These are phyloP conservation scores for Arabidopsis lyrata DNA, from an alignment of 441 rosid species.

Conservation along the genomic window DNA sequence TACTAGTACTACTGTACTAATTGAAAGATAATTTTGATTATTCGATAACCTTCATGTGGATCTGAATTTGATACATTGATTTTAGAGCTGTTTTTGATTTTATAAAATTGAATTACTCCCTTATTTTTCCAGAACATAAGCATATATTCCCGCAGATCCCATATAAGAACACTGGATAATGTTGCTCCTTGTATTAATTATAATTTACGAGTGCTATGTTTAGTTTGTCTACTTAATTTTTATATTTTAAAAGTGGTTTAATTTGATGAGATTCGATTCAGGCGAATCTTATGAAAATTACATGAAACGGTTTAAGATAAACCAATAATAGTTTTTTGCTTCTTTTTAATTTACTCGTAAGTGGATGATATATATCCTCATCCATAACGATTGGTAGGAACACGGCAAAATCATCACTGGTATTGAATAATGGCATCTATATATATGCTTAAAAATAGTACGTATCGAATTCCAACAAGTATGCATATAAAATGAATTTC, in stretches of 20 bases:
- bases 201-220: not conserved
- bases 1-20: not conserved
- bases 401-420: conserved; percentile 19
- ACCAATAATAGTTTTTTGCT: no score
- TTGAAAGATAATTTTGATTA: conserved; percentile 17
- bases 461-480: conserved; percentile 12
- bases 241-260: conserved; percentile 1
- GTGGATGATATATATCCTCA: conserved; percentile 23
- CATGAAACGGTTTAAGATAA: no score
- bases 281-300: not conserved
- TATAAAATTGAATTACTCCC: not conserved
- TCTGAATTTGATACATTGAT: conserved; percentile 23
- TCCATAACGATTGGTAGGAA: conserved; percentile 34
- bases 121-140: conserved; percentile 22
- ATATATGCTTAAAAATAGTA: not conserved
- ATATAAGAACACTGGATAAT: conserved; percentile 9
- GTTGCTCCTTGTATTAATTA: conserved; percentile 16
- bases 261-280: conserved; percentile 13
- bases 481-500: not conserved
- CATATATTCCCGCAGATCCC: conserved; percentile 40
- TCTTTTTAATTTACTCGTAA: not conserved
- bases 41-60: conserved; percentile 39
- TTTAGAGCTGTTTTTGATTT: conserved; percentile 23
- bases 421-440: conserved; percentile 8
- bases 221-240: not conserved